These are phyloP conservation scores for Botrytis fabae DNA, from an alignment of 2,329 filamentous ascomycete genomes.

Conservation along the genomic window DNA sequence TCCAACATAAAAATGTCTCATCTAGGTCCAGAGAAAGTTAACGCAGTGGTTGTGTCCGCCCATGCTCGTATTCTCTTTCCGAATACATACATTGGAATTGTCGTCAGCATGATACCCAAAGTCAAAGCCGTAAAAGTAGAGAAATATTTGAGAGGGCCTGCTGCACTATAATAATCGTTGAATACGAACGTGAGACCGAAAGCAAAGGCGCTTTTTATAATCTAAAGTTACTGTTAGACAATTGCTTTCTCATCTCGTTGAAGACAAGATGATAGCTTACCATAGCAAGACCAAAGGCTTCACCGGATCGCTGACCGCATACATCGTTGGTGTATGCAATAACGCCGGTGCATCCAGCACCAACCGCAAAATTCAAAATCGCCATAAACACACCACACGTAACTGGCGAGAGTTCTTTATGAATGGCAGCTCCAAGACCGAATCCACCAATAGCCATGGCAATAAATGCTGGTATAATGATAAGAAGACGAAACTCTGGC, in stretches of 20 bases:
- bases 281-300: slow-evolving; percentile 2
- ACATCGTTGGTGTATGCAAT: not conserved
- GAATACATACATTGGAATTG: not conserved
- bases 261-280: not conserved
- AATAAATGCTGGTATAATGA: not conserved
- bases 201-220: not conserved
- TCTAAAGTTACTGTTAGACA: not conserved
- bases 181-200: not conserved
- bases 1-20: not conserved
- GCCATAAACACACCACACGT: not conserved
- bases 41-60: not conserved
- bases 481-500: not conserved
- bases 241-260: too few relatives aligned
- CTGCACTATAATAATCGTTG: not conserved
- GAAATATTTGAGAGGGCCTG: not conserved
- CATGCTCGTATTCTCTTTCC: not conserved
- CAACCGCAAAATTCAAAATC: not conserved
- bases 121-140: not conserved
- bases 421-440: not conserved
- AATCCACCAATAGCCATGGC: not conserved
- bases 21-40: not conserved
- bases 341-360: not conserved
- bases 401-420: not conserved
- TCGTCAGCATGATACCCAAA: not conserved
- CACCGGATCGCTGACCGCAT: not conserved